Evolutionary conservation across 208 protist species (phyloP), one percentile per base, ranked within the genome.

Genomic region (Leishmania martiniquensis): DNA sequence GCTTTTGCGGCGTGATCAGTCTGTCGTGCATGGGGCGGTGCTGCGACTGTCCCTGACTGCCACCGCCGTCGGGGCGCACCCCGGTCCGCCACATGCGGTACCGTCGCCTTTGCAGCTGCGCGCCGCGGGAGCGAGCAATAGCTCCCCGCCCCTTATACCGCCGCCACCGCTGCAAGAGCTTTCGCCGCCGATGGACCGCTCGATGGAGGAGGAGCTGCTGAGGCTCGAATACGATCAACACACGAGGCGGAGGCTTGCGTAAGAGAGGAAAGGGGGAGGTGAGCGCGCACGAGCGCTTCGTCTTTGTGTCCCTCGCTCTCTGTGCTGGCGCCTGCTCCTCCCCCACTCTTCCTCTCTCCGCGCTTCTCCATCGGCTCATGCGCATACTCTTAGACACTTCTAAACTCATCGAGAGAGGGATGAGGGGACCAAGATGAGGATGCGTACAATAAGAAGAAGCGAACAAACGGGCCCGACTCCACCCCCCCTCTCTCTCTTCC

Each of bases 191-290:
- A 49, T 2, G 45, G 63, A 34, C 42, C 32, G 54, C 1, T 82
- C 90, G 17, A 87, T 96, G 65, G 92, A 92, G 55, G 80, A 94
- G 83, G 89, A 93, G 75, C 80, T 96, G 73, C 83, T 96, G 72
- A 83, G 85, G 20, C 69, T 92, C 7, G 88, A 90, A 37, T 90
- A 89, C 68, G 49, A 84, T 42, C 62, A 76, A 7, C 63, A 42
- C 52, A 57, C 67, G 6, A 37, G 55, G 42, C 65, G 49, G 20
- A 37, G 45, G 17, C 57, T 63, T 10, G 51, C 59, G 34, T 51
- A n/a, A 59, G n/a, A 32, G 59, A 52, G 42, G 2, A 63, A 1
- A 22, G 13, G 22, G 45, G 51, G 25, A 45, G 51, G 45, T 12
- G 45, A 4, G 20, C 9, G 20, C 39, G 10, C 22, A 34, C 22